Base-by-base conservation (phyloP, 495 filamentous ascomycete genomes). In the Coniosporium apollinis region DNA sequence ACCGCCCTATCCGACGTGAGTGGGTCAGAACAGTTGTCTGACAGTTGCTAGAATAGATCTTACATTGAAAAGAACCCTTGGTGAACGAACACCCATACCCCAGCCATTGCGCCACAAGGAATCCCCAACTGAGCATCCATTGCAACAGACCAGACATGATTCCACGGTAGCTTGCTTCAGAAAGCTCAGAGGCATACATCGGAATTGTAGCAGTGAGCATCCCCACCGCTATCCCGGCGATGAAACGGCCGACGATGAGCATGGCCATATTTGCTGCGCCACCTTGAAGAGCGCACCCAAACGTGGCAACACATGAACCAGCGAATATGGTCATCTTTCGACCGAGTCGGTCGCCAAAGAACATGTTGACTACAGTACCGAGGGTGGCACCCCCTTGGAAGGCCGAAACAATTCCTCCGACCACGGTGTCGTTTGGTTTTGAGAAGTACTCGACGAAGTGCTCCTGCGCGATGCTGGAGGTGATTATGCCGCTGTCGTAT, bases 21-120 rank as follows among this genome's bases (percentile, higher is more conserved):
- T n/a, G n/a, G n/a, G n/a, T n/a, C n/a, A n/a, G n/a, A n/a, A n/a
- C n/a, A n/a, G n/a, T n/a, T n/a, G n/a, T n/a, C n/a, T n/a, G n/a
- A n/a, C n/a, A n/a, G n/a, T n/a, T n/a, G n/a, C n/a, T n/a, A n/a
- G n/a, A n/a, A n/a, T n/a, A n/a, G n/a, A n/a, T n/a, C n/a, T n/a
- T n/a, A n/a, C n/a, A n/a, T n/a, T n/a, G n/a, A n/a, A n/a, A n/a
- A n/a, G n/a, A n/a, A n/a, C n/a, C n/a, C n/a, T n/a, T n/a, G n/a
- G n/a, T n/a, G n/a, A n/a, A 50, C 1, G 65, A 67, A 28, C 64
- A 68, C 0, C 63, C 67, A 48, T 67, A 69, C 18, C 65, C 64
- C 6, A 64, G 55, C 67, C 67, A 67, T 62, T 55, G 49, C 50
- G 66, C 67, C 3, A 65, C 61, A 24, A 67, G 51, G 29, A 59